phyloP scores from a whole-genome alignment of 331 rosid species.

The Quercus lobata region DNA sequence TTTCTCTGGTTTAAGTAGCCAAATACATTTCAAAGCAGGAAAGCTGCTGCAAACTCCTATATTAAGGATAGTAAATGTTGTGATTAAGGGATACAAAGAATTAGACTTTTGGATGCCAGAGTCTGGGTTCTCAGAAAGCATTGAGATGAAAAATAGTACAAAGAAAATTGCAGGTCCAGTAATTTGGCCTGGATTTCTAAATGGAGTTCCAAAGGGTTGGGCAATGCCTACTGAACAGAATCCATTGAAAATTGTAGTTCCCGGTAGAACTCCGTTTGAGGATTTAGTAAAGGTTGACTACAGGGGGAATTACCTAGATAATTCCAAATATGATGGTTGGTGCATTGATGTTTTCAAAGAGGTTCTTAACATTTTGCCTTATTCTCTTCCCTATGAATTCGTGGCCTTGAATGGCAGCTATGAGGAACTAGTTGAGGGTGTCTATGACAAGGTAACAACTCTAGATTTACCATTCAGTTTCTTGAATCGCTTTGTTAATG shows the following conservation, averaged over 20 bases:
- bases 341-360: no score
- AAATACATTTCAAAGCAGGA: slow-evolving; percentile 26
- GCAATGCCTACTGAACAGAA: no score
- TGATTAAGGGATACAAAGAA: slow-evolving; percentile 33
- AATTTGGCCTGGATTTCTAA: slow-evolving; percentile 61
- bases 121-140: not conserved
- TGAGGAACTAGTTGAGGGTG: no score
- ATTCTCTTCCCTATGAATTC: no score
- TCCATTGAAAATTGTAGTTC: no score
- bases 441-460: not conserved
- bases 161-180: slow-evolving; percentile 13
- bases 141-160: not conserved
- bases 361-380: no score
- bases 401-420: no score
- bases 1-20: slow-evolving; percentile 31
- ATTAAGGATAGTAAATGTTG: slow-evolving; percentile 48
- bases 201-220: no score
- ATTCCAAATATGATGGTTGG: no score
- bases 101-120: slow-evolving; percentile 36
- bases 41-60: slow-evolving; percentile 24
- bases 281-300: no score
- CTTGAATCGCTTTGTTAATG: not conserved
- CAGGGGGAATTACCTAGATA: no score
- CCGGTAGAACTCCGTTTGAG: no score
- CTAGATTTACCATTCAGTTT: not conserved